Percentiles rank a stretch among this genome's conserved stretches.
Evolutionary conservation across 1,284 basidiomycete species (phyloP).

Genomic region (Cutaneotrichosporon dermatis): DNA sequence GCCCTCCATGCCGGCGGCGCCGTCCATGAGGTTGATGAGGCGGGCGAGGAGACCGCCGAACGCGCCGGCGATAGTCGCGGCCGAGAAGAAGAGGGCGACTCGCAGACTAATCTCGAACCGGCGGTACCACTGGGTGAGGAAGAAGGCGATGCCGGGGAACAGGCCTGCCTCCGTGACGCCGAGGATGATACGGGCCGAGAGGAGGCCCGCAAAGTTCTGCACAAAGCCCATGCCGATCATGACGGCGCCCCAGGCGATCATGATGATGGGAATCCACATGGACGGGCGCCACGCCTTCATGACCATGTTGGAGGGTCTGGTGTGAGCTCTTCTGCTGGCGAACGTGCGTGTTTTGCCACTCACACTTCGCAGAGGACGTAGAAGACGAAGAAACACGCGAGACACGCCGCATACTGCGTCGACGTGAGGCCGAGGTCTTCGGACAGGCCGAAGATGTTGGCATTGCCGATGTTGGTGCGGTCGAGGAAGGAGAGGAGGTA

Average conservation of each 20-base stretch:
- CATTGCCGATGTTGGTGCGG: slow-evolving; percentile 66
- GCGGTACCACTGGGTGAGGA: slow-evolving; percentile 39
- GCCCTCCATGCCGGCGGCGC: slow-evolving; percentile 38
- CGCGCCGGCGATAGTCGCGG: slow-evolving; percentile 44
- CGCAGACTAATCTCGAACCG: slow-evolving; percentile 37
- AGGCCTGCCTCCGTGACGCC: slow-evolving; percentile 38
- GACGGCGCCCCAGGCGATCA: slow-evolving; percentile 47
- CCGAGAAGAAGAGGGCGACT: slow-evolving; percentile 42
- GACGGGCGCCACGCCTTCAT: slow-evolving; percentile 37
- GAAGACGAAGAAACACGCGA: slow-evolving; percentile 43
- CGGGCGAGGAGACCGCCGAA: slow-evolving; percentile 47
- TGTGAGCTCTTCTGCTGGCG: no score
- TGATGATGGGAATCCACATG: slow-evolving; percentile 34
- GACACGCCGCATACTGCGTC: slow-evolving; percentile 28
- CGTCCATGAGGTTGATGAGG: slow-evolving; percentile 47
- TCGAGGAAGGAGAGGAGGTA: slow-evolving; percentile 68
- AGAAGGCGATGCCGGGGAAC: slow-evolving; percentile 42
- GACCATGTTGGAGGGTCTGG: slow-evolving; percentile 58
- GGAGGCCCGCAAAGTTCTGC: slow-evolving; percentile 41
- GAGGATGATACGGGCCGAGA: slow-evolving; percentile 40
- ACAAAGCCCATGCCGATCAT: slow-evolving; percentile 50
- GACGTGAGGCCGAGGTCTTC: slow-evolving; percentile 25
- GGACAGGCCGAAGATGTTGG: slow-evolving; percentile 31
- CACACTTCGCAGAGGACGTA: slow-evolving; percentile 28
- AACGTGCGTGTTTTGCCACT: no score